Evolutionary conservation across 2,329 filamentous ascomycete genomes (phyloP), one percentile per base, ranked within the genome.

Genomic region (Pestalotiopsis fici): DNA sequence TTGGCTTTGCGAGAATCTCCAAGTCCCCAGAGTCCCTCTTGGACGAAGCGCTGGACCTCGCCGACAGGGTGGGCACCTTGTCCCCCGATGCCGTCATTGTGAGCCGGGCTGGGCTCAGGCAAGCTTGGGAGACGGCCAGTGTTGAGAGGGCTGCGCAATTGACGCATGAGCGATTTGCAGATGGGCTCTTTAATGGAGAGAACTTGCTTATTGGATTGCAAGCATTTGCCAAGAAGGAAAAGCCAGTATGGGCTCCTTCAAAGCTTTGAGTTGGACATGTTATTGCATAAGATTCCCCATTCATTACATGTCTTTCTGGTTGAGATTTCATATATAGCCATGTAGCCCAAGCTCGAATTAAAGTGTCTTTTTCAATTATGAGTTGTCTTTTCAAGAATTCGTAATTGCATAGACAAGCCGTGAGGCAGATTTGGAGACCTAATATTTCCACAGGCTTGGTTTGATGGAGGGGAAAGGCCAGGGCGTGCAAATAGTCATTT

Each of bases 141-240:
- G 80, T 83, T 12, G 80, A 83, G 59, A 64, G 76, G 39, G 78
- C 82, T 1, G 71, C 73, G 9, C 81, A 83, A 73, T 66, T 81
- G 21, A 82, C 80, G 0, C 74, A 81, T 37, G 78, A 85, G 66
- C 73, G 79, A 50, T 86, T 81, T 70, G 79, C 76, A 18, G 74
- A 77, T 59, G 74, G 71, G 4, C 71, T 86, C 65, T 71, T 82
- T 59, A 72, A 77, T 39, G 80, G 83, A 0, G 81, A 84, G 67
- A 87, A 87, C 76, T 76, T 84, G n/a, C 74, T 78, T 18, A 83
- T 85, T 69, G 85, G 85, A 1, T 70, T 87, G 64, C 78, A 75
- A 67, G 86, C 86, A 4, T 88, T 88, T 79, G 80, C 80, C 43
- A 79, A 83, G 73, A 86, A 86, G 77, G 77, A 82, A 71, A 77